A percentile compares a stretch with the other conserved stretches of the same genome.
These are phyloP conservation scores for Cyamopsis tetragonoloba DNA, from an alignment of 306 rosid species.

Conservation along the genomic window DNA sequence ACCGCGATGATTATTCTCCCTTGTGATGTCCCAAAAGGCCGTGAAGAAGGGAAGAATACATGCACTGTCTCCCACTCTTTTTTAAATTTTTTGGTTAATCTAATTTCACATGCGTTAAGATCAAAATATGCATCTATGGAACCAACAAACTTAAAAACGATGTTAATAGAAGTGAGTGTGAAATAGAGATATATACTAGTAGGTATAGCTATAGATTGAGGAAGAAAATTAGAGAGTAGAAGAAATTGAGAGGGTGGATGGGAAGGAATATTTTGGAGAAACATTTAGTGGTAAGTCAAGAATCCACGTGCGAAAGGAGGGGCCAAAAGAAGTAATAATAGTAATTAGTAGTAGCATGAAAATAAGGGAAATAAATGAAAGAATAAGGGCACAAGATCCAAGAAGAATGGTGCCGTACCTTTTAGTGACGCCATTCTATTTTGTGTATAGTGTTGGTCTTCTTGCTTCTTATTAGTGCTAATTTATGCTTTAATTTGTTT, in stretches of 20 bases:
- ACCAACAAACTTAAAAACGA: neutral
- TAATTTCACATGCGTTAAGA: too few relatives aligned
- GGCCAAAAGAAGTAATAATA: too few relatives aligned
- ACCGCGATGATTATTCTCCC: too few relatives aligned
- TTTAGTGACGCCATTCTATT: conserved; percentile 29
- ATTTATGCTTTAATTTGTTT: too few relatives aligned
- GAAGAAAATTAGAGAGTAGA: neutral
- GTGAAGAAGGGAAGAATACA: too few relatives aligned
- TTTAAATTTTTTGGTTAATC: too few relatives aligned
- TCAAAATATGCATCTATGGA: too few relatives aligned
- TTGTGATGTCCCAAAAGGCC: too few relatives aligned
- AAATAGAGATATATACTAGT: neutral
- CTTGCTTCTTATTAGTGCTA: too few relatives aligned
- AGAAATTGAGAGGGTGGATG: neutral
- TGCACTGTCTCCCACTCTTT: too few relatives aligned
- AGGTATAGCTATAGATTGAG: neutral
- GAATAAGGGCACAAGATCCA: conserved; percentile 36
- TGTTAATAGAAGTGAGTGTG: neutral
- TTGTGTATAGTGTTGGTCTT: neutral
- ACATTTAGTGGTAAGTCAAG: conserved; percentile 21
- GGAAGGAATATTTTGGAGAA: neutral
- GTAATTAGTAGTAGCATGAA: conserved; percentile 14
- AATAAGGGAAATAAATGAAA: conserved; percentile 4
- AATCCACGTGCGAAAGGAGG: conserved; percentile 27
- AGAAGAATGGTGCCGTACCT: conserved; percentile 25